Evolutionary conservation across 768 basidiomycete species (phyloP).

Genomic region (Podaxis rugospora): DNA sequence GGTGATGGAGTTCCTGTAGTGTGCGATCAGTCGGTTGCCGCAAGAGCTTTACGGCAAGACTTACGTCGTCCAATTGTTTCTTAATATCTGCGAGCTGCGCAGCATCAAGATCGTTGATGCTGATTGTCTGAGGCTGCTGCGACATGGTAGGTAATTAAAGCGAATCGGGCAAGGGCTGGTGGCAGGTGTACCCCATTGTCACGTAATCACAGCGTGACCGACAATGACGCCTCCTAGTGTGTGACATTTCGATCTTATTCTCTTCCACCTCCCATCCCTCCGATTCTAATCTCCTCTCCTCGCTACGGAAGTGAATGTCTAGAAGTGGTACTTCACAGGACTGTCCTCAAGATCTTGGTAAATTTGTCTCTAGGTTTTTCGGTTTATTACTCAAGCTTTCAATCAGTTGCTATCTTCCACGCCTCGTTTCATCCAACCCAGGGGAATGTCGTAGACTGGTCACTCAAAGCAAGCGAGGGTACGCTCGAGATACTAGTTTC

Average conservation of each 20-base stretch:
- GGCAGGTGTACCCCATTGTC: conserved; percentile 3
- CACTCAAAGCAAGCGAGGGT: conserved; percentile 67
- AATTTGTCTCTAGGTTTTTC: not conserved
- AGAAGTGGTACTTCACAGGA: not conserved
- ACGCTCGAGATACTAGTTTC: conserved; percentile 9
- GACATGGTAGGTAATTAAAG: conserved; percentile 21
- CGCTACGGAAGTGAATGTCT: conserved; percentile 9
- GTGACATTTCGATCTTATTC: conserved; percentile 9
- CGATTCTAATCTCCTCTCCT: conserved; percentile 7
- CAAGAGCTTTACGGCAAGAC: conserved; percentile 10
- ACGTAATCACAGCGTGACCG: conserved; percentile 3
- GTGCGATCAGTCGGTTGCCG: conserved; percentile 2
- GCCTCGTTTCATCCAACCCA: conserved; percentile 81
- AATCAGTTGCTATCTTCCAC: conserved; percentile 79
- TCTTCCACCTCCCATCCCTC: conserved; percentile 4
- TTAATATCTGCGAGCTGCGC: conserved; percentile 86
- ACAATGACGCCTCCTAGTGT: not conserved
- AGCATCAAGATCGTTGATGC: conserved; percentile 78
- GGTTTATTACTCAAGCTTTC: not conserved
- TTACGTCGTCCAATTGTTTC: conserved; percentile 88
- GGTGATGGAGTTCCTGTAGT: conserved; percentile 81
- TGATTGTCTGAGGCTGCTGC: conserved; percentile 56
- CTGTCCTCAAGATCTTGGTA: conserved; percentile 12
- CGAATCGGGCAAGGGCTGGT: conserved; percentile 7
- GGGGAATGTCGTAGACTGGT: conserved; percentile 81